Base-by-base conservation (phyloP, 169 alveolate species). In the Cryptosporidium viatorum region DNA sequence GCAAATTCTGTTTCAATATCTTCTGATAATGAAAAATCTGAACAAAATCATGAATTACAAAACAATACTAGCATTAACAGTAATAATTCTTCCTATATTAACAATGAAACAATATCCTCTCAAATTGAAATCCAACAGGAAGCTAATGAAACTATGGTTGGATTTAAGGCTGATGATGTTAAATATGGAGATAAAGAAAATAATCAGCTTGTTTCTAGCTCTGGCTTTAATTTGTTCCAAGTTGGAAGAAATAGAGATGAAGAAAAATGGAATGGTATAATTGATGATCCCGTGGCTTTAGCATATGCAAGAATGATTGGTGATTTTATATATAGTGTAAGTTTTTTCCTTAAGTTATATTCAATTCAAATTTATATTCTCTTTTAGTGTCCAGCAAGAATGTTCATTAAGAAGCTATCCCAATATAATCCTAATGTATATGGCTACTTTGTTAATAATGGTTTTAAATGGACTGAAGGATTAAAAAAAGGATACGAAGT, bases 281-380 rank as follows among this genome's bases (percentile, higher is more conserved):
- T 67, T 14, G 89, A 80, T 14, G 89, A 80, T 18, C 73, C 75
- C 7, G 75, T 80, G 3, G 75, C 89, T 14, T 62, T 62, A 33
- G 89, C 89, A 29, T 80, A 80, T 80, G 75, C 75, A 12, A 80
- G 89, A 41, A 35, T 80, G 45, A 59, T 80, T 48, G 89, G 89
- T 1, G 89, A 80, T 18, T 80, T 80, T 48, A 45, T 80, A 9
- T 80, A 80, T 55, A 80, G 80, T 35, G 89, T 80, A 80, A 80
- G 89, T 80, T 60, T 43, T 41, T 21, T 70, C 3, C 1, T n/a
- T 33, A n/a, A 1, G 8, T 35, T 33, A 26, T 12, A 39, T 33
- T 8, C 7, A 52, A 58, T 14, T 37, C 39, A 55, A 21, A 50
- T 12, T 35, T 18, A 21, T 26, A 73, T 73, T 16, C 14, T 14